These are phyloP conservation scores for Chytriomyces sp. DNA, from an alignment of 192 early-diverging fungal genomes.

Conservation along the genomic window DNA sequence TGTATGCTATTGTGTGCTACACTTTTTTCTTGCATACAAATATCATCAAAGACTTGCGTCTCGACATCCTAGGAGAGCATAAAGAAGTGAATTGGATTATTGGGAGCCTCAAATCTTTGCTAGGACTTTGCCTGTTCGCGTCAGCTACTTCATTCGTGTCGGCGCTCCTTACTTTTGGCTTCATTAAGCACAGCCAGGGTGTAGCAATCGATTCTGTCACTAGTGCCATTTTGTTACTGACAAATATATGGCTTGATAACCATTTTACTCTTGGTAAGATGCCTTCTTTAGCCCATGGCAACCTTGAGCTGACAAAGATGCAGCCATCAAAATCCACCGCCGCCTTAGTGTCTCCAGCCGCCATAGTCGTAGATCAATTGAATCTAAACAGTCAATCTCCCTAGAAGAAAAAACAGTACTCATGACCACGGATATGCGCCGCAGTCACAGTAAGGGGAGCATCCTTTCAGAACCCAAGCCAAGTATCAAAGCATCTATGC, in stretches of 20 bases:
- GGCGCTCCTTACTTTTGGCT: neutral
- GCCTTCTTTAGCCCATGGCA: too few species aligned
- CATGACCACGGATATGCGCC: too few species aligned
- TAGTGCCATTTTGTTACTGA: neutral
- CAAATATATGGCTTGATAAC: conserved; percentile 9
- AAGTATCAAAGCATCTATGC: too few species aligned
- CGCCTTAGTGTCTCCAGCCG: too few species aligned
- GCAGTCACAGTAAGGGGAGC: too few species aligned
- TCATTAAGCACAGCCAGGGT: neutral
- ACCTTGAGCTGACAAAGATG: too few species aligned
- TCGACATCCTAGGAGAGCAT: neutral
- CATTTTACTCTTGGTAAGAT: neutral
- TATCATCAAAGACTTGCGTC: neutral
- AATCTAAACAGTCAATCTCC: too few species aligned
- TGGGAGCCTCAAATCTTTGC: neutral
- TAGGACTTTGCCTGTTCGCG: neutral
- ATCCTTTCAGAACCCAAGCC: too few species aligned
- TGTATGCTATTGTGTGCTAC: neutral
- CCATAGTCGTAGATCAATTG: too few species aligned
- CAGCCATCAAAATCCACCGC: too few species aligned
- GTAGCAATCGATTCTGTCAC: neutral
- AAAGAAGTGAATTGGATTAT: neutral
- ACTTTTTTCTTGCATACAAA: neutral
- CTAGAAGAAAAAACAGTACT: too few species aligned
- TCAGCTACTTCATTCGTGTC: neutral